Conservation (phyloP, 139 green algal species). For the Edaphochlamys debaryana region DNA sequence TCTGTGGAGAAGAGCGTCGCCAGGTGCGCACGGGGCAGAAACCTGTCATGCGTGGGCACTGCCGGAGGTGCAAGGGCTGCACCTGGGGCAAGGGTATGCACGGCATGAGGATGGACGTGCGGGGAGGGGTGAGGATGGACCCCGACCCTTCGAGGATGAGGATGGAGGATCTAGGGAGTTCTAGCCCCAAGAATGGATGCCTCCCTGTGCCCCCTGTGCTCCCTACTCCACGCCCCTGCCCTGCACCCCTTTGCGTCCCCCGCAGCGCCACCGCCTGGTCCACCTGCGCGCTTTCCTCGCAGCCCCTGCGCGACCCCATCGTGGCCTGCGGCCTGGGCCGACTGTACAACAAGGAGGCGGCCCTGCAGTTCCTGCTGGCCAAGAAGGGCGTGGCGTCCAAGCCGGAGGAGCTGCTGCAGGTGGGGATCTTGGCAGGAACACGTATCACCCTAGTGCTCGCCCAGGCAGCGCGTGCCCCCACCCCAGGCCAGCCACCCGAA, state of each 20-base stretch:
- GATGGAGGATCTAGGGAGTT: not conserved
- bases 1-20: conserved; percentile 5
- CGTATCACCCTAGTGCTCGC: not conserved
- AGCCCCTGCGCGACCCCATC: conserved; percentile 20
- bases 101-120: too few relatives aligned
- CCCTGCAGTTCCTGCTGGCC: conserved; percentile 13
- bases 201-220: not conserved
- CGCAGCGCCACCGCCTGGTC: conserved; percentile 14
- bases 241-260: not conserved
- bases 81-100: not conserved
- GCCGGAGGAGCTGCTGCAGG: not conserved
- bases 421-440: not conserved
- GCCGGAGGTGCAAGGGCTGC: too few relatives aligned
- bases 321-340: conserved; percentile 21
- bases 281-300: conserved; percentile 26
- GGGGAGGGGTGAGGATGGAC: too few relatives aligned
- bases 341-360: conserved; percentile 33
- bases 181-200: not conserved
- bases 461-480: too few relatives aligned
- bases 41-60: not conserved
- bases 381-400: not conserved
- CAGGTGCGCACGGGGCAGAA: not conserved
- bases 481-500: too few relatives aligned
- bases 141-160: too few relatives aligned
- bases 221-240: not conserved